These are phyloP conservation scores for Hypoxylon lienhwacheense DNA, from an alignment of 495 filamentous ascomycete genomes.

Conservation along the genomic window DNA sequence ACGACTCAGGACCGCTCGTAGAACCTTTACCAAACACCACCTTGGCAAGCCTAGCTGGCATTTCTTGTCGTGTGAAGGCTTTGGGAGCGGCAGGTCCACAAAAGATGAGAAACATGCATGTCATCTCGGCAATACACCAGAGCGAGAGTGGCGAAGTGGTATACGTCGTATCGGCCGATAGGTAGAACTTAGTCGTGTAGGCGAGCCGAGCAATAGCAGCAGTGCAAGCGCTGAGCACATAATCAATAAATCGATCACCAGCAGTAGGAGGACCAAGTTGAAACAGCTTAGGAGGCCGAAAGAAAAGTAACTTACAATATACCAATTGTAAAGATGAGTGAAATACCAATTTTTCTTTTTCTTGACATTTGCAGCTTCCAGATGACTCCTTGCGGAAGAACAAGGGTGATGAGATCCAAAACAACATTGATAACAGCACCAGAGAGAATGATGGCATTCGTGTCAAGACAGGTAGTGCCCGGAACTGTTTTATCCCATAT, in stretches of 20 bases:
- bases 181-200: neutral
- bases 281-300: neutral
- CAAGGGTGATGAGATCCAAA: conserved; percentile 56
- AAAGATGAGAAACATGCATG: conserved; percentile 14
- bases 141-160: neutral
- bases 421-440: conserved; percentile 55
- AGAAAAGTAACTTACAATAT: conserved; percentile 49
- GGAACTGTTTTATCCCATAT: conserved; percentile 1
- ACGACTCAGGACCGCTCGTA: too few relatives aligned
- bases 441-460: conserved; percentile 50
- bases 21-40: too few relatives aligned
- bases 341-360: conserved; percentile 53
- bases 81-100: conserved; percentile 27
- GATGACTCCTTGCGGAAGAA: conserved; percentile 53
- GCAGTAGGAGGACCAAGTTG: neutral
- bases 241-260: too few relatives aligned
- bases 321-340: conserved; percentile 57
- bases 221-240: neutral
- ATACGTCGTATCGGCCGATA: neutral
- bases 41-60: neutral
- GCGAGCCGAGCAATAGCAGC: neutral
- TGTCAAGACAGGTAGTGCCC: conserved; percentile 42
- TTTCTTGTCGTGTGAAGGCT: conserved; percentile 18
- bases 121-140: conserved; percentile 11
- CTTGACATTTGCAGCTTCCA: conserved; percentile 45